Evolutionary conservation across 2,329 filamentous ascomycete genomes (phyloP), one percentile per base, ranked within the genome.

Genomic region (Hypoxylon sp.): DNA sequence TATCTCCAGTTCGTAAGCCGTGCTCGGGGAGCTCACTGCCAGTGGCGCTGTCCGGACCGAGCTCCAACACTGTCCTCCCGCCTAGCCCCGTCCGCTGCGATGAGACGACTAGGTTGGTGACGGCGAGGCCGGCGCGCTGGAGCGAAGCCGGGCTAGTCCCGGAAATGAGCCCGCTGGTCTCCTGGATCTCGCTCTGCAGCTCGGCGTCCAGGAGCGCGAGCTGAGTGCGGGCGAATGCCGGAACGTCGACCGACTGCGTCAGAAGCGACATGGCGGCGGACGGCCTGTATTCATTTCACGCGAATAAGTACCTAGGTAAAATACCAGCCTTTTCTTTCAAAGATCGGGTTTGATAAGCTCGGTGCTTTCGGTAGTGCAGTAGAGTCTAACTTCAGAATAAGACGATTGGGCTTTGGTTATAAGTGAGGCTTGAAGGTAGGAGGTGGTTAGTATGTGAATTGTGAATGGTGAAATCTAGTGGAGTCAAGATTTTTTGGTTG

Each of bases 11-110:
- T 1, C 92, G 85, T 56, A 96, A 82, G 25, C 91, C 92, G 82
- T 95, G 92, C 76, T 93, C 90, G 0, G 90, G 90, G 19, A 95
- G 81, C 68, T 89, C 87, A 5, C 70, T 66, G 28, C 67, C 84
- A 1, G 91, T 86, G 0, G 93, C 92, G n/a, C 87, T 81, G 75
- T 98, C 95, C 0, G 89, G 83, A 14, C 82, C 82, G 1, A 99
- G 88, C 78, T 98, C 94, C 2, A 98, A 82, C 1, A 99, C 91
- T 0, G 93, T 93, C 70, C 93, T 92, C n/a, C 96, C 96, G 14
- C 94, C 96, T 38, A 98, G 84, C 0, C 96, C 96, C 0, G 96
- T 99, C 30, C 94, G 90, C 76, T 92, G 92, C 17, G 91, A 90
- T 10, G 86, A 83, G 34, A 97, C 82, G 32, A 87, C 82, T 7